Evolutionary conservation across 495 filamentous ascomycete genomes (phyloP).

Genomic region (Coniosporium apollinis): DNA sequence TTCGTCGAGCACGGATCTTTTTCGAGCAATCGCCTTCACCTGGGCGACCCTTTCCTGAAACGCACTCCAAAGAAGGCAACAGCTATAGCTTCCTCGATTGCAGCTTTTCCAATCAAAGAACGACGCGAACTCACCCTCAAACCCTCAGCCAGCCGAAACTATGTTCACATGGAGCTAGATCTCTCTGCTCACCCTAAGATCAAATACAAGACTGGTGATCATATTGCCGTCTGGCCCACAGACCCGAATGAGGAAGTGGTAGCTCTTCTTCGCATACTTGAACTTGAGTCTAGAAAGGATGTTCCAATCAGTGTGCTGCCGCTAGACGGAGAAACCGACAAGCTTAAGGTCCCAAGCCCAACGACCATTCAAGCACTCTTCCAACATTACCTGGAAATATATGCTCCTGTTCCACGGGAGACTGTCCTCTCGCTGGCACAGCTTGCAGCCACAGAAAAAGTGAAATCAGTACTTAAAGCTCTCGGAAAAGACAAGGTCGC

Average conservation of each 20-base stretch:
- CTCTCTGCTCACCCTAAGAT: constrained; percentile 16
- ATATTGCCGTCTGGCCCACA: constrained; percentile 14
- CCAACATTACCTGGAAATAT: constrained; percentile 34
- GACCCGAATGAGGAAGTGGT: constrained; percentile 24
- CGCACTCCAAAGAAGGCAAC: constrained; percentile 13
- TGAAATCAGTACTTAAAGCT: constrained; percentile 19
- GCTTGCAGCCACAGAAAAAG: constrained; percentile 28
- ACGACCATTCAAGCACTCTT: constrained; percentile 27
- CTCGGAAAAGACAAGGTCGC: constrained; percentile 22
- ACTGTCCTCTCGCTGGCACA: constrained; percentile 24
- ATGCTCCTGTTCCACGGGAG: constrained; percentile 30
- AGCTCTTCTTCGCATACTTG: constrained; percentile 23
- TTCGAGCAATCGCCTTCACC: constrained; percentile 24
- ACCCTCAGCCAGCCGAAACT: constrained; percentile 23
- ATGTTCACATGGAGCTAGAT: constrained; percentile 35
- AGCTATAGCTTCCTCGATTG: constrained; percentile 18
- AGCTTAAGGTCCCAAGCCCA: constrained; percentile 27
- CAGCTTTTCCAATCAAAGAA: constrained; percentile 19
- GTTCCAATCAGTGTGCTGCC: constrained; percentile 20
- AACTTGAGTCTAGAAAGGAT: constrained; percentile 15
- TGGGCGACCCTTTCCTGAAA: constrained; percentile 23
- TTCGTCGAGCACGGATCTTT: constrained; percentile 25
- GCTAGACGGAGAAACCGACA: constrained; percentile 18
- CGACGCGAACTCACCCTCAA: constrained; percentile 28
- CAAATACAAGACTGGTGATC: constrained; percentile 23